phyloP scores from a whole-genome alignment of 345 rosid genomes.

The Salix purpurea region DNA sequence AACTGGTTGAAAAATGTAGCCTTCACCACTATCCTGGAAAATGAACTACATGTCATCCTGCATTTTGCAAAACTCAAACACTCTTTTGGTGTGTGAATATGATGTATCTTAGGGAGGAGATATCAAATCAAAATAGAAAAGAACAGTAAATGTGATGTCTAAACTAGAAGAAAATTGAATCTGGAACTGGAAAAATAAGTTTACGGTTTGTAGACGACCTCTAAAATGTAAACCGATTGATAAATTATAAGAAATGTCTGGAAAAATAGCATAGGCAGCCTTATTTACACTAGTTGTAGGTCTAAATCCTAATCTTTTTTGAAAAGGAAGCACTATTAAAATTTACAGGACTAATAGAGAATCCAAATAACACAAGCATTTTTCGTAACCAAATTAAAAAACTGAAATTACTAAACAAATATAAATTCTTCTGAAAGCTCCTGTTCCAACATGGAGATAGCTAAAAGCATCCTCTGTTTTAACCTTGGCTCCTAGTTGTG shows the following conservation, averaged over 20 bases:
- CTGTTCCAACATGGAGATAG: background rate
- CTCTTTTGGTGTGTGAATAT: background rate
- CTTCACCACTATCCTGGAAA: background rate
- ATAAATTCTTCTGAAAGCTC: background rate
- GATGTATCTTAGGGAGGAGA: background rate
- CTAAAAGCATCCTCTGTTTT: background rate
- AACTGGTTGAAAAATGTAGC: background rate
- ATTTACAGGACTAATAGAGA: background rate
- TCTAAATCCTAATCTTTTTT: background rate
- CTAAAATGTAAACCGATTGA: background rate
- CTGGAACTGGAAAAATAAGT: background rate
- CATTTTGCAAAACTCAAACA: background rate
- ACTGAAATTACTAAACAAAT: background rate
- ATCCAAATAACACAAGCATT: background rate
- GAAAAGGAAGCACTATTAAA: background rate
- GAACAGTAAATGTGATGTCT: background rate
- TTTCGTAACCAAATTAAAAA: background rate
- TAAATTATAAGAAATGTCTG: background rate
- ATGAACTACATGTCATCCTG: background rate
- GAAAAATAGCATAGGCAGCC: background rate
- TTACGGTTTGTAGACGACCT: background rate
- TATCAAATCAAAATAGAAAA: background rate
- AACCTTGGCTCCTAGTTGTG: background rate
- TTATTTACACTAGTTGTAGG: background rate
- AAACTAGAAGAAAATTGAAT: background rate